Evolutionary conservation across 495 filamentous ascomycete species (phyloP).

Genomic region (Daldinia loculata): DNA sequence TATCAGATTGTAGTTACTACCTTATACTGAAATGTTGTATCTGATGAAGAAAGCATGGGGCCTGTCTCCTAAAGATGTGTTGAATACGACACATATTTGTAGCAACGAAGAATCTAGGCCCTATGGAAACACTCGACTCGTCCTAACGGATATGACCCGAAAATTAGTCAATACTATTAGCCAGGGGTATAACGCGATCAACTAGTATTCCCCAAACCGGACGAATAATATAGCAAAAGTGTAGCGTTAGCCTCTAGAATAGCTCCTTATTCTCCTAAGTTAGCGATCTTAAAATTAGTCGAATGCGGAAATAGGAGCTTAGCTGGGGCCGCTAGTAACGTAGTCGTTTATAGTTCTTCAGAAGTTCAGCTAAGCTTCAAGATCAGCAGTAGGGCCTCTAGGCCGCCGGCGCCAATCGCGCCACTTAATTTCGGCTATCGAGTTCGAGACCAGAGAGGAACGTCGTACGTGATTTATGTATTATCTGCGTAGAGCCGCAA

Average conservation of each 20-base stretch:
- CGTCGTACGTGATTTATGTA: background rate
- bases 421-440: background rate
- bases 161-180: background rate
- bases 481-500: background rate
- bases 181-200: background rate
- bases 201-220: background rate
- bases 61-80: background rate
- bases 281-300: background rate
- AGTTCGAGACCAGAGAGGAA: slow-evolving; percentile 1
- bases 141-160: background rate
- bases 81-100: background rate
- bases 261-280: background rate
- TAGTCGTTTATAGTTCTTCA: background rate
- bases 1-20: too few relatives aligned
- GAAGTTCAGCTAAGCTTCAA: background rate
- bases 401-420: background rate
- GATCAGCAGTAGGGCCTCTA: background rate
- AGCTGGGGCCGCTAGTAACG: background rate
- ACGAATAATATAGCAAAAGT: background rate
- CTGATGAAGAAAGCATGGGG: background rate
- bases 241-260: background rate
- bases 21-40: background rate
- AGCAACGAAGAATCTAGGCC: background rate
- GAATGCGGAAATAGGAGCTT: background rate
- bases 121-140: background rate